phyloP scores from a whole-genome alignment of 169 alveolate genomes.

The Ichthyophthirius multifiliis region DNA sequence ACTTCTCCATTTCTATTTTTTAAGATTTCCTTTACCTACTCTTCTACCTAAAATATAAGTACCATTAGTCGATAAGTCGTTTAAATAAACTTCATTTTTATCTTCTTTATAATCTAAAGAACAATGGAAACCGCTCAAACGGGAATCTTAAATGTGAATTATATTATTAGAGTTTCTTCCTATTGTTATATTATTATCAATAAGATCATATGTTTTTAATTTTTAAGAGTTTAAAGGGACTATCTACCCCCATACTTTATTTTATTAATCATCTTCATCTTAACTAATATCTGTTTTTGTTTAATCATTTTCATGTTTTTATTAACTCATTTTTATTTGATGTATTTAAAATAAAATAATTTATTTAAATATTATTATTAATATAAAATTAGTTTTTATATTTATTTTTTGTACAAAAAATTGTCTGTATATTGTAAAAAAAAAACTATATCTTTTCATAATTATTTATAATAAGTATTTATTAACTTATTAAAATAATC shows the following conservation, averaged over 20 bases:
- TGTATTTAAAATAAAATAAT: too few relatives aligned
- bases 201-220: not conserved
- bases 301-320: too few relatives aligned
- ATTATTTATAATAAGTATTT: too few relatives aligned
- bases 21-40: slow-evolving; percentile 31
- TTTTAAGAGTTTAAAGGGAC: not conserved
- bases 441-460: too few relatives aligned
- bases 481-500: too few relatives aligned
- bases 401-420: too few relatives aligned
- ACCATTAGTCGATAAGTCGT: slow-evolving; percentile 46
- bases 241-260: not conserved
- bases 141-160: slow-evolving; percentile 10
- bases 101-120: slow-evolving; percentile 13
- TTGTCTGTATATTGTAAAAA: too few relatives aligned
- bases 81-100: slow-evolving; percentile 1
- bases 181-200: slow-evolving; percentile 18
- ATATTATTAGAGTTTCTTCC: slow-evolving; percentile 28
- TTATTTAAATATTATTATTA: too few relatives aligned
- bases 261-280: too few relatives aligned
- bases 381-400: too few relatives aligned
- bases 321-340: too few relatives aligned
- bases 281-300: too few relatives aligned
- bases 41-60: slow-evolving; percentile 30
- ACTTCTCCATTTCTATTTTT: slow-evolving; percentile 31
- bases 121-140: slow-evolving; percentile 48